Conservation (phyloP, 345 rosid genomes). For the Acer saccharum region DNA sequence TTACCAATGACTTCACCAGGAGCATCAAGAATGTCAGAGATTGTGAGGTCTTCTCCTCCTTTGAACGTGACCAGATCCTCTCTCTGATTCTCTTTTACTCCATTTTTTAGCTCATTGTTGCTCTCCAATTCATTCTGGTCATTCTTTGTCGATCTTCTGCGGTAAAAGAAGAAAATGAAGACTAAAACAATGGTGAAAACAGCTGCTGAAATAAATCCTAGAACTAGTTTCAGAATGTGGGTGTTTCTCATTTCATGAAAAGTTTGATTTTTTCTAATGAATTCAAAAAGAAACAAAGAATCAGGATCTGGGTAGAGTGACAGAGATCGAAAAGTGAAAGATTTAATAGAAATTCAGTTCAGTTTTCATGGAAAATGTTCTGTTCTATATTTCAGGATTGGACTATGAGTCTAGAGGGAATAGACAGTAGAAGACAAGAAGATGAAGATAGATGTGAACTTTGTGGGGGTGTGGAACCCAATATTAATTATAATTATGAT, state of each 20-base stretch:
- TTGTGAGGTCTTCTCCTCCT: constrained; percentile 74
- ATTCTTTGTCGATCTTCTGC: constrained; percentile 25
- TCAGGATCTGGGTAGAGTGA: constrained; percentile 32
- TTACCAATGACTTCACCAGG: constrained; percentile 97
- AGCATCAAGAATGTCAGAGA: constrained; percentile 82
- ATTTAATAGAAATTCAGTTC: constrained; percentile 4
- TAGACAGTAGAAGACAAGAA: constrained; percentile 22
- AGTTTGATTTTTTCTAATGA: not conserved
- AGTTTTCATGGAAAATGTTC: constrained; percentile 11
- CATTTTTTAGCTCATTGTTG: constrained; percentile 22
- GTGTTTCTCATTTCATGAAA: constrained; percentile 47
- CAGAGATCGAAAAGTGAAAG: not conserved
- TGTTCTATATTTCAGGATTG: not conserved
- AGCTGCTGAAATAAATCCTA: constrained; percentile 40
- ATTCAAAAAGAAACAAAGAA: not conserved
- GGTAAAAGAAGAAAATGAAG: constrained; percentile 36
- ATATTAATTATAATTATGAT: constrained; percentile 12
- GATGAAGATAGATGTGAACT: constrained; percentile 35
- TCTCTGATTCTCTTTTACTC: constrained; percentile 23
- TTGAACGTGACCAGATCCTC: constrained; percentile 69
- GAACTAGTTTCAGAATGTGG: constrained; percentile 53
- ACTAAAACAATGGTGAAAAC: constrained; percentile 37
- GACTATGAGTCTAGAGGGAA: not conserved
- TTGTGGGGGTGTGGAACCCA: constrained; percentile 34
- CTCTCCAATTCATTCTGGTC: constrained; percentile 34